Evolutionary conservation across 1,139 yeast species (phyloP), one percentile per base, ranked within the genome.

Genomic region (Lodderomyces parapsilosis): DNA sequence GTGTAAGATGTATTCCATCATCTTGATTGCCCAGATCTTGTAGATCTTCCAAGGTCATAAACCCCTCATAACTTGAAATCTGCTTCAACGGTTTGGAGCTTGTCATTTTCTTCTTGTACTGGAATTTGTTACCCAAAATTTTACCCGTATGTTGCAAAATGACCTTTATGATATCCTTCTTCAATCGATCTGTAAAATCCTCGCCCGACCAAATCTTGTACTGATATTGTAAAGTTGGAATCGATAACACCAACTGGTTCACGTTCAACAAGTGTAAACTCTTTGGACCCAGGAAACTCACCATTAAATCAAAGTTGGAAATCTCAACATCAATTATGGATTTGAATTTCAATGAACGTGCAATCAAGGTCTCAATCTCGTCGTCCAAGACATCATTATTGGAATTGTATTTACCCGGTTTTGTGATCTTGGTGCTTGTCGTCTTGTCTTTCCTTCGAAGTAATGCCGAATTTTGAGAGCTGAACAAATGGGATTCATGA

Each of bases 221-320:
- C 38, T 60, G 61, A 57, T 86, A 86, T 46, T 68, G 74, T 38
- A 89, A 65, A n/a, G 65, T 66, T 0, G 96, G 96, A 33, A 88
- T 66, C 20, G 71, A 74, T 28, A 90, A 68, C 20, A 72, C 74
- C 48, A 91, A 74, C 48, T 82, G 79, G 49, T 86, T 84, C 11
- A 90, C 86, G 59, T 89, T 89, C 8, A 89, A 74, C 37, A 90
- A 65, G 47, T 76, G 78, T 43, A 83, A 66, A 42, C 77, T 74
- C 36, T 86, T 86, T 1, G 84, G 77, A 2, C 96, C 96, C 56
- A 83, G 81, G 67, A 87, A 88, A 47, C 95, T 86, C 18, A 89
- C 74, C 36, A 81, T 68, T 37, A 90, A 62, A 19, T 69, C 65
- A 36, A 83, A 71, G 30, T 76, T 70, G 3, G 74, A 66, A 34